Percentiles rank a stretch among this genome's conserved stretches.
phyloP scores from a whole-genome alignment of 257 asterid genomes.

The Salvia hispanica region DNA sequence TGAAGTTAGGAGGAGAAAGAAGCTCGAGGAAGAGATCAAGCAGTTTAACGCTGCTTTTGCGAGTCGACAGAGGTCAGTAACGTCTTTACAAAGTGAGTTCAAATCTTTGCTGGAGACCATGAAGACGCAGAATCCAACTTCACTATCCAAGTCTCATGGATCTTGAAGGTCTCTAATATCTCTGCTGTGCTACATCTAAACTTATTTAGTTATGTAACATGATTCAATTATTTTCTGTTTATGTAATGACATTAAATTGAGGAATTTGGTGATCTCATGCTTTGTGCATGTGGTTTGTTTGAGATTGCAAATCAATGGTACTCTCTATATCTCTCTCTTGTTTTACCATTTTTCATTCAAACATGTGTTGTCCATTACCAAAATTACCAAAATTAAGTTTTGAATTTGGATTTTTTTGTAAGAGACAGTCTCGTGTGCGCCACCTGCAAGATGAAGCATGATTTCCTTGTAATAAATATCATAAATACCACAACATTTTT shows the following conservation, averaged over 20 bases:
- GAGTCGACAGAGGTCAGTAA: constrained; percentile 53
- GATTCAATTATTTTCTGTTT: neutral
- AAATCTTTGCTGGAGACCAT: constrained; percentile 56
- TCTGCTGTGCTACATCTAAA: neutral
- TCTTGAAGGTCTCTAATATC: constrained; percentile 33
- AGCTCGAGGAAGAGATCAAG: constrained; percentile 73
- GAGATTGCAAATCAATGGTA: neutral
- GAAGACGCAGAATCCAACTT: constrained; percentile 54
- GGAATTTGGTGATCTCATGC: constrained; percentile 12
- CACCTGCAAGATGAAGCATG: no score
- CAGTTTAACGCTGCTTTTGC: constrained; percentile 64
- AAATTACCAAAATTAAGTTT: no score
- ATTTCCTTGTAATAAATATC: no score
- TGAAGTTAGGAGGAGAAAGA: constrained; percentile 68
- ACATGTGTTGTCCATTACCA: no score
- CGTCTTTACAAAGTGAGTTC: constrained; percentile 63
- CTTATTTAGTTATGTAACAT: neutral
- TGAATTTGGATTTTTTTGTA: no score
- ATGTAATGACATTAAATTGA: constrained; percentile 13
- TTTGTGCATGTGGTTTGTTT: constrained; percentile 9
- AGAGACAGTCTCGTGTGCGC: no score
- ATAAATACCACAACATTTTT: no score
- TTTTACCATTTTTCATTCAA: no score
- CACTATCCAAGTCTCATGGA: constrained; percentile 71
- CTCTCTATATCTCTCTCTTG: no score